Percentiles rank a stretch among this genome's conserved stretches.
Conservation (phyloP, 306 rosid species). For the Begonia masoniana region DNA sequence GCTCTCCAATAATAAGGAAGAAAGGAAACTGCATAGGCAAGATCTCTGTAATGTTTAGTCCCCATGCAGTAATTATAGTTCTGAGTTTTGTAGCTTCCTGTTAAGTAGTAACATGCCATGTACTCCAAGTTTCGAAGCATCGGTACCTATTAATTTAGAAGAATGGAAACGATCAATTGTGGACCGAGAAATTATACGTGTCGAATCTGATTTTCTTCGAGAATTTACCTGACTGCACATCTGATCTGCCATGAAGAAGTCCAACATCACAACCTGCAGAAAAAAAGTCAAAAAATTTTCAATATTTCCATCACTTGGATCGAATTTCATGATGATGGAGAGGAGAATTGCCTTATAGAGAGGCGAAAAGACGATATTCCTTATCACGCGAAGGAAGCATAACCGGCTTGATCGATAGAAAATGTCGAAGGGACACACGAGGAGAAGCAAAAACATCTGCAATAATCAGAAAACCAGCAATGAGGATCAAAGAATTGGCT, state of each 20-base stretch:
- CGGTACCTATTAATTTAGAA: slow-evolving; percentile 42
- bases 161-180: background rate
- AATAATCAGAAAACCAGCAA: slow-evolving; percentile 4
- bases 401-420: slow-evolving; percentile 72
- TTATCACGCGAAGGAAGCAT: slow-evolving; percentile 60
- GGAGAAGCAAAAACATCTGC: slow-evolving; percentile 56
- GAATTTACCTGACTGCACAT: slow-evolving; percentile 88
- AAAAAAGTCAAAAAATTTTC: slow-evolving; percentile 1
- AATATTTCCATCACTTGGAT: background rate
- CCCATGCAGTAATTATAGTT: slow-evolving; percentile 84
- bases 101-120: slow-evolving; percentile 82
- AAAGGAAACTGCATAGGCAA: slow-evolving; percentile 86
- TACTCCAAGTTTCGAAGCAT: slow-evolving; percentile 85
- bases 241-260: slow-evolving; percentile 99
- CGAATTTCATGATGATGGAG: slow-evolving; percentile 1
- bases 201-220: no score
- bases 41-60: slow-evolving; percentile 55
- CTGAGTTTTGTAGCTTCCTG: slow-evolving; percentile 91
- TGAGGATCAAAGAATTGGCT: background rate
- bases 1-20: slow-evolving; percentile 99
- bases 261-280: slow-evolving; percentile 89
- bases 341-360: slow-evolving; percentile 63
- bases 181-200: background rate
- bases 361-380: slow-evolving; percentile 83
- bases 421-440: slow-evolving; percentile 71